These are phyloP conservation scores for Herpotrichia juniperi DNA, from an alignment of 2,329 filamentous ascomycete genomes.

Conservation along the genomic window DNA sequence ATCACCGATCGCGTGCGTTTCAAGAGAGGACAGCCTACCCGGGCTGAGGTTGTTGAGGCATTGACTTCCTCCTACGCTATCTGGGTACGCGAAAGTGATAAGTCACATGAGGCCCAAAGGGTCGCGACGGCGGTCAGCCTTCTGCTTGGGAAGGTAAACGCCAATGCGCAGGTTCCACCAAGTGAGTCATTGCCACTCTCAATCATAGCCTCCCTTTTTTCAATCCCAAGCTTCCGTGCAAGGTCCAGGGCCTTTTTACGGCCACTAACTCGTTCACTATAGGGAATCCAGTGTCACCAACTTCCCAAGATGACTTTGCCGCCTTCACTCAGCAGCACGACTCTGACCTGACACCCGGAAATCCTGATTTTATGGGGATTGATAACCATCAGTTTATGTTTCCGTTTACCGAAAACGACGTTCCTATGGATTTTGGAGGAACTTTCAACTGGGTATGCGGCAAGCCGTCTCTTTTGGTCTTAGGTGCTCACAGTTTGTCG, in stretches of 20 bases:
- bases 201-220: not conserved
- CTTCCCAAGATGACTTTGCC: not conserved
- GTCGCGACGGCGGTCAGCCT: constrained; percentile 34
- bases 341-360: not conserved
- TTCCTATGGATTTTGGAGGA: constrained; percentile 30
- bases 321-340: not conserved
- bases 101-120: constrained; percentile 38
- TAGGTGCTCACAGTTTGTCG: not conserved
- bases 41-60: constrained; percentile 29
- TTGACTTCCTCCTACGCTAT: constrained; percentile 28
- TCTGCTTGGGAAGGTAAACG: constrained; percentile 30
- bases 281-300: not conserved
- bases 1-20: constrained; percentile 14
- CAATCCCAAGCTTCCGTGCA: not conserved
- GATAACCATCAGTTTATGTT: not conserved
- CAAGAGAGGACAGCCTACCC: constrained; percentile 26
- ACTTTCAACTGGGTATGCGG: constrained; percentile 31
- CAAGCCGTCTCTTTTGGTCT: not conserved
- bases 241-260: too few relatives aligned
- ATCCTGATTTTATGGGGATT: not conserved
- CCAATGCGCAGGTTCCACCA: not conserved
- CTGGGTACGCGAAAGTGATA: constrained; percentile 30
- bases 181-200: not conserved
- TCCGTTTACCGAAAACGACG: constrained; percentile 23
- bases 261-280: not conserved